Conservation (phyloP, 2,329 filamentous ascomycete species). For the Talaromyces verruculosus region DNA sequence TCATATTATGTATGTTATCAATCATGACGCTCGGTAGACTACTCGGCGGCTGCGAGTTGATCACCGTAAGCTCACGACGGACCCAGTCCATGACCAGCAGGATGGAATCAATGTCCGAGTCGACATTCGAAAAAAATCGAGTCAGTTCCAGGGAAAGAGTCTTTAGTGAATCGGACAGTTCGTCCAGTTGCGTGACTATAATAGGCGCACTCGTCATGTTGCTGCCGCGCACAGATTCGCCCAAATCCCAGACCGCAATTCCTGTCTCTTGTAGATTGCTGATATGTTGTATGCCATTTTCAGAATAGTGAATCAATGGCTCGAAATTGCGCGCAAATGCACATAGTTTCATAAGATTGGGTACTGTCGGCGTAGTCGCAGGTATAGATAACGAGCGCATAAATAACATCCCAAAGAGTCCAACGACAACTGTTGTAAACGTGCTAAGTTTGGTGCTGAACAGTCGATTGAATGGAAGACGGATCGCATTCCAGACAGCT, state of each 20-base stretch:
- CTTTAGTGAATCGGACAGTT: constrained; percentile 81
- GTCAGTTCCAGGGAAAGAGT: constrained; percentile 81
- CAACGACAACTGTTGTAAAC: constrained; percentile 60
- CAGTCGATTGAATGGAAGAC: constrained; percentile 42
- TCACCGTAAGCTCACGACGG: constrained; percentile 73
- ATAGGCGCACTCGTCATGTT: constrained; percentile 88
- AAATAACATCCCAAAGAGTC: constrained; percentile 64
- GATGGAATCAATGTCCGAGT: constrained; percentile 89
- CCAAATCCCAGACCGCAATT: constrained; percentile 90
- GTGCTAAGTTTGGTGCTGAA: constrained; percentile 71
- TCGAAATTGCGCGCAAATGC: constrained; percentile 88
- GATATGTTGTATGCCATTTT: constrained; percentile 82
- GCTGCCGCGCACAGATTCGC: constrained; percentile 81
- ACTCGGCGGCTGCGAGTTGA: constrained; percentile 62
- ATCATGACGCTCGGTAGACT: constrained; percentile 69
- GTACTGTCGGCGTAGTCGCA: constrained; percentile 64
- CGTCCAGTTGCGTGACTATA: constrained; percentile 82
- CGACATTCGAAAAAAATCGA: constrained; percentile 88
- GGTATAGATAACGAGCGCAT: constrained; percentile 69
- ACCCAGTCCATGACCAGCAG: constrained; percentile 97
- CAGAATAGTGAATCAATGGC: constrained; percentile 90
- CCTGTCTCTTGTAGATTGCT: constrained; percentile 86
- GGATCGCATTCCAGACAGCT: constrained; percentile 63
- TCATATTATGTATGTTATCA: constrained; percentile 77
- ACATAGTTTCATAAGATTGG: constrained; percentile 87